These are phyloP conservation scores for Epichloe typhina DNA, from an alignment of 2,329 filamentous ascomycete species.

Conservation along the genomic window DNA sequence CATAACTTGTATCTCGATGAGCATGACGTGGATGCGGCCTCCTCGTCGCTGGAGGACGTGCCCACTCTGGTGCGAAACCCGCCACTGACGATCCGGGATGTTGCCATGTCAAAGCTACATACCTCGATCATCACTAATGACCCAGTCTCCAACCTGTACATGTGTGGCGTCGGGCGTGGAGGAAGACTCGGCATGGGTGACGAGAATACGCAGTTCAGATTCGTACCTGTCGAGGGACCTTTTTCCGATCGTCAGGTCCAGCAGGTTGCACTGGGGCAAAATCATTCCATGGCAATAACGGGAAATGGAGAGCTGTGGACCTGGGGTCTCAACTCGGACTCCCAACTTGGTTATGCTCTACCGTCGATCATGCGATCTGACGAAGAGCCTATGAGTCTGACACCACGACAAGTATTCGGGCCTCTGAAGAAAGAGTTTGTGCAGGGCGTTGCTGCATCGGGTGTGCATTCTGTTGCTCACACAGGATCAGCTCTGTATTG, in stretches of 20 bases:
- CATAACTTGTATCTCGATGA: slow-evolving; percentile 52
- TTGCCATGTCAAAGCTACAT: slow-evolving; percentile 81
- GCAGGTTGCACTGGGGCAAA: slow-evolving; percentile 76
- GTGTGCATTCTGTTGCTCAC: slow-evolving; percentile 82
- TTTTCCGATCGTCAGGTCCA: slow-evolving; percentile 61
- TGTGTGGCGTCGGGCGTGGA: slow-evolving; percentile 84
- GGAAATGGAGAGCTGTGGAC: slow-evolving; percentile 85
- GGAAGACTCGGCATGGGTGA: slow-evolving; percentile 82
- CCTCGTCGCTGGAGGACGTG: slow-evolving; percentile 35
- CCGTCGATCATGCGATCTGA: slow-evolving; percentile 55
- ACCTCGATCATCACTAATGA: slow-evolving; percentile 81
- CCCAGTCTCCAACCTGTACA: slow-evolving; percentile 77
- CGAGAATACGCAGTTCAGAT: slow-evolving; percentile 79
- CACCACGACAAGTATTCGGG: slow-evolving; percentile 82
- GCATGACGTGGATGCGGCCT: slow-evolving; percentile 19
- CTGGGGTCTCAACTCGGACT: slow-evolving; percentile 81
- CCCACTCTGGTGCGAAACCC: slow-evolving; percentile 60
- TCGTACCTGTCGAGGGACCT: slow-evolving; percentile 67
- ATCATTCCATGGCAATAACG: slow-evolving; percentile 77
- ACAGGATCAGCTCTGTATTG: slow-evolving; percentile 73
- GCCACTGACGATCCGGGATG: slow-evolving; percentile 65
- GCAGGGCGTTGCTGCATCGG: slow-evolving; percentile 72
- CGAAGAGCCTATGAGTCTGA: slow-evolving; percentile 69
- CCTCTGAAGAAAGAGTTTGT: slow-evolving; percentile 76
- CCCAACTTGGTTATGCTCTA: slow-evolving; percentile 74